Evolutionary conservation across 768 basidiomycete species (phyloP).

Genomic region (Tylopilus intermedius): DNA sequence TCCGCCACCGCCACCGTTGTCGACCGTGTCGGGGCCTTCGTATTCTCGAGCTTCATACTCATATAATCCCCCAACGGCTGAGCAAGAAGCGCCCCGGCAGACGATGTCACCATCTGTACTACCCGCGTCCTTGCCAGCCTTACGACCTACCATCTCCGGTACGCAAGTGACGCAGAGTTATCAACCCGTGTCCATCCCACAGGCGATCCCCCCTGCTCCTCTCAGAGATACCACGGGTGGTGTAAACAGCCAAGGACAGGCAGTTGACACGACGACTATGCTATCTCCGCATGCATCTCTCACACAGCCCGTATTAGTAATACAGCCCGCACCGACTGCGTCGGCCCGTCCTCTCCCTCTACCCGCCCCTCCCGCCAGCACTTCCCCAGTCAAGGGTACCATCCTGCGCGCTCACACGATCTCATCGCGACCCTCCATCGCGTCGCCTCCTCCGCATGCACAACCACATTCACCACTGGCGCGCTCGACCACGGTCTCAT

Average conservation of each 20-base stretch:
- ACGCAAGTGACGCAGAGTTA: slow-evolving; percentile 13
- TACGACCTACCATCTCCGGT: slow-evolving; percentile 12
- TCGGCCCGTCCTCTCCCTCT: slow-evolving; percentile 16
- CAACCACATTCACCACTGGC: slow-evolving; percentile 20
- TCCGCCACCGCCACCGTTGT: slow-evolving; percentile 18
- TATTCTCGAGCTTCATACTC: slow-evolving; percentile 6
- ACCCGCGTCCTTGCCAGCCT: slow-evolving; percentile 3
- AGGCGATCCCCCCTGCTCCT: slow-evolving; percentile 6
- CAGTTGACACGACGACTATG: not conserved
- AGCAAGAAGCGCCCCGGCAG: slow-evolving; percentile 13
- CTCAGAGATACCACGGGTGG: slow-evolving; percentile 1
- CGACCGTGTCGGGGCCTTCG: slow-evolving; percentile 11
- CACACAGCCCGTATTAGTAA: slow-evolving; percentile 10
- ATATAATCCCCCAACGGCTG: slow-evolving; percentile 10
- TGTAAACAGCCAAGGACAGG: slow-evolving; percentile 16
- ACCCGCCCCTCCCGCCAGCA: slow-evolving; percentile 14
- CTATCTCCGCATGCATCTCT: not conserved
- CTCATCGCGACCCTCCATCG: slow-evolving; percentile 16
- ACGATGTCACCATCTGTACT: slow-evolving; percentile 9
- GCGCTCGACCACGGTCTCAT: slow-evolving; percentile 20
- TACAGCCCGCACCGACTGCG: slow-evolving; percentile 13
- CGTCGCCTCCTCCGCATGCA: slow-evolving; percentile 9
- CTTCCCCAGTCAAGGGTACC: slow-evolving; percentile 15
- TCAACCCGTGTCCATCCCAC: slow-evolving; percentile 22
- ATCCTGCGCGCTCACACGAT: slow-evolving; percentile 28